Percentiles rank a stretch among this genome's conserved stretches.
These are phyloP conservation scores for Rhizoctonia solani DNA, from an alignment of 1,284 basidiomycete genomes.

Conservation along the genomic window DNA sequence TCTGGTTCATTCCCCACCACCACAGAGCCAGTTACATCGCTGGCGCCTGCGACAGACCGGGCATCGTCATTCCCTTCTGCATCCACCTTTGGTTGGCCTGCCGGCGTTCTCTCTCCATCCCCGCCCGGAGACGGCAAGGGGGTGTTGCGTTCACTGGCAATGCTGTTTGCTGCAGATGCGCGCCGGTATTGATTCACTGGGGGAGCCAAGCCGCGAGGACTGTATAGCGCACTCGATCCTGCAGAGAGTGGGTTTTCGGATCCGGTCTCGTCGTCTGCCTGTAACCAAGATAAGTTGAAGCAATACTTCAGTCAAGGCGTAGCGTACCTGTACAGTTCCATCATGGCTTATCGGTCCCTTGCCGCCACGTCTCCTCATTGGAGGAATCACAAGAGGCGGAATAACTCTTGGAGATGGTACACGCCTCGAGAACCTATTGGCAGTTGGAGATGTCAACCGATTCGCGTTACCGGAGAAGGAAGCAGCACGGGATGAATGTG, in stretches of 20 bases:
- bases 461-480: constrained; percentile 7
- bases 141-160: constrained; percentile 47
- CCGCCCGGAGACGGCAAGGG: constrained; percentile 54
- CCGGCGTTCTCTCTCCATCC: constrained; percentile 47
- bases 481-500: constrained; percentile 6
- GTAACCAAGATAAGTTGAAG: not conserved
- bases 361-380: constrained; percentile 9
- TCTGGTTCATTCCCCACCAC: constrained; percentile 3
- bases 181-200: constrained; percentile 5
- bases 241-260: not conserved
- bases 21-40: constrained; percentile 2
- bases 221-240: constrained; percentile 4
- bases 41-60: constrained; percentile 1
- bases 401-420: constrained; percentile 9
- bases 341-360: not conserved
- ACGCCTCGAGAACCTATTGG: not conserved
- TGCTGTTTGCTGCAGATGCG: constrained; percentile 45
- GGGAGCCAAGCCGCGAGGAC: not conserved
- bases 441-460: constrained; percentile 10
- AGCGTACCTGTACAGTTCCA: not conserved
- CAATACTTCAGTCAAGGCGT: not conserved
- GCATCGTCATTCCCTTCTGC: constrained; percentile 21
- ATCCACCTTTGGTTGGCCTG: not conserved
- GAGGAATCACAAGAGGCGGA: constrained; percentile 26
- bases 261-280: constrained; percentile 10